Evolutionary conservation across 306 rosid genomes (phyloP), one percentile per base, ranked within the genome.

Genomic region (Cucurbita pepo): DNA sequence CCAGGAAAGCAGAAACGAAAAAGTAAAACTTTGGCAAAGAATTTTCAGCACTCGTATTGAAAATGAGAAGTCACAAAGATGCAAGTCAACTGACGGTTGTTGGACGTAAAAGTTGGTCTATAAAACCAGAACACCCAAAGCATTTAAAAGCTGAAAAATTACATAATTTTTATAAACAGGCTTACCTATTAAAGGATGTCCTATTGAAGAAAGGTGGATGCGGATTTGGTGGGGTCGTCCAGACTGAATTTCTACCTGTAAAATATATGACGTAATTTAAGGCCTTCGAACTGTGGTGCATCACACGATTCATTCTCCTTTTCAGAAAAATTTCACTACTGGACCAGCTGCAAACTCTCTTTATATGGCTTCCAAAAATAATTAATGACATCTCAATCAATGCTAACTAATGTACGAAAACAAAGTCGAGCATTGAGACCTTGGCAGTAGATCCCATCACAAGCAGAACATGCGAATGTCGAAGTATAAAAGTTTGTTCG

Each of bases 221-320:
- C 96, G 97, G 71, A 94, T 94, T 81, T 94, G 98, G 84, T 90
- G 98, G 14, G 98, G 97, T 38, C 98, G 84, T 73, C 98, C 96
- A 7, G 98, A 90, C 66, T 87, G 89, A 76, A 93, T 93, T 82
- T 82, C 90, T 50, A 93, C 97, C 98, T 88, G 89, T 83, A 64
- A 79, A 77, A 72, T 77, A 77, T 40, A 71, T 7, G 5, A 60
- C n/a, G 43, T 69, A 70, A 25, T 13, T 69, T 50, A 50, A 69
- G 13, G 45, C 10, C 73, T 69, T 69, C 50, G 7, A 8, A 50
- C 38, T 25, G 40, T 25, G 45, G 22, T 50, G 7, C 58, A 14
- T 30, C 15, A n/a, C 58, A 30, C 41, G 3, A 50, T 69, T 50
- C 73, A 50, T 5, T 30, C 43, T 41, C 71, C 18, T 44, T 65